A percentile compares a stretch with the other conserved stretches of the same genome.
Evolutionary conservation across 495 filamentous ascomycete genomes (phyloP).

Genomic region (Podospora sp.): DNA sequence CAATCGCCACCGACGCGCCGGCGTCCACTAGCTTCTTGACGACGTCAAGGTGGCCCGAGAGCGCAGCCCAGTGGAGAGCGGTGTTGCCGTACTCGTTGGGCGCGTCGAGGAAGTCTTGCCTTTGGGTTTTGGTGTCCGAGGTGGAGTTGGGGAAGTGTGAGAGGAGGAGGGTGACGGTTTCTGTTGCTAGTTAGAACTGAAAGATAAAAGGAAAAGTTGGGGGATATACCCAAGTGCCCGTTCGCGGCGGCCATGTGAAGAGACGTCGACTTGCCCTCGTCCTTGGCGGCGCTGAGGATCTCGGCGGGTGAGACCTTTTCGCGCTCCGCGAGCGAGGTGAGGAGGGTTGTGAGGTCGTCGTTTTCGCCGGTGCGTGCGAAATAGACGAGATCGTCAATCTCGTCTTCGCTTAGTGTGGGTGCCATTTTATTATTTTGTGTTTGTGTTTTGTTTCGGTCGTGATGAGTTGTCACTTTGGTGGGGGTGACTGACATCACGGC

Average conservation of each 20-base stretch:
- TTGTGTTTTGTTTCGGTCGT: background rate
- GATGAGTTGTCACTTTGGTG: background rate
- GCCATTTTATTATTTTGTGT: slow-evolving; percentile 44
- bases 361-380: slow-evolving; percentile 75
- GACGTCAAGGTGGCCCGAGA: slow-evolving; percentile 80
- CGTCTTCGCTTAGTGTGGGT: slow-evolving; percentile 65
- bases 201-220: background rate
- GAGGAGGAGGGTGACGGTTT: slow-evolving; percentile 45
- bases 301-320: slow-evolving; percentile 54
- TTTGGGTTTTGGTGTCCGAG: too few relatives aligned
- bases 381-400: slow-evolving; percentile 88
- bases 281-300: slow-evolving; percentile 66
- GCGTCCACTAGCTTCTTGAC: slow-evolving; percentile 72
- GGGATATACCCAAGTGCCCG: slow-evolving; percentile 68
- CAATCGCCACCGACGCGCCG: slow-evolving; percentile 67
- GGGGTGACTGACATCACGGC: slow-evolving; percentile 7
- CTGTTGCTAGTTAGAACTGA: slow-evolving; percentile 26
- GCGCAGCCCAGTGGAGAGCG: slow-evolving; percentile 85
- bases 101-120: slow-evolving; percentile 60
- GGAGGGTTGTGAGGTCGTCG: slow-evolving; percentile 63
- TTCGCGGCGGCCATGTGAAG: slow-evolving; percentile 92
- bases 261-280: slow-evolving; percentile 71
- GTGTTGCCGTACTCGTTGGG: slow-evolving; percentile 84
- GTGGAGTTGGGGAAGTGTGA: slow-evolving; percentile 37
- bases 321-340: slow-evolving; percentile 59